Evolutionary conservation across 2,329 filamentous ascomycete species (phyloP), one percentile per base, ranked within the genome.

Genomic region (Blumeria hordei): DNA sequence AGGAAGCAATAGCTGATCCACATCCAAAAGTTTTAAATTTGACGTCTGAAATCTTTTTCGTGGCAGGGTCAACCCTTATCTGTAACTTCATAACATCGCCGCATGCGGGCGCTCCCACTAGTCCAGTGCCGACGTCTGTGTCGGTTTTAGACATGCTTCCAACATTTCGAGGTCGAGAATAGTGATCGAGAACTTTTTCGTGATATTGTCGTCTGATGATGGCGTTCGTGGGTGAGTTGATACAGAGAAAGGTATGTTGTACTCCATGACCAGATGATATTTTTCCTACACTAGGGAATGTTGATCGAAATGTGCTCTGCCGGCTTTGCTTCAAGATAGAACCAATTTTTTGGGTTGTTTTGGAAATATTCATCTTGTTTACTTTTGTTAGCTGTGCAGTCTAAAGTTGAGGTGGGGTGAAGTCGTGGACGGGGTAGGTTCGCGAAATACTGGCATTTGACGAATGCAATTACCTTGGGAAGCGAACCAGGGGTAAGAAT

Each of bases 21-120:
- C 88, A 95, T 54, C 88, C 88, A 66, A 95, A 95, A 0, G 88
- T 95, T 80, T 95, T 95, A 78, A 95, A 95, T 71, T 93, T 92
- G 67, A 94, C 88, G 63, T 95, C 90, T 63, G 81, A 81, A 67
- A 95, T 95, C 62, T 81, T 90, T 68, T 92, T 85, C 64, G 80
- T 86, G 63, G 83, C 75, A 60, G 85, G 85, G 70, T 95, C 88
- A 64, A 95, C 88, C 57, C 86, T 82, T 70, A 94, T 94, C 72
- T 93, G 85, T 36, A 94, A 76, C 70, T 92, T 92, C 84, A 94
- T 93, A 58, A 94, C 87, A 68, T 94, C 87, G 69, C 87, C 87
- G 66, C 85, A 90, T 35, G 87, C 87, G 53, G 87, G 87, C n/a
- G 87, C 86, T 62, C 85, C 80, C 60, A 95, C 88, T 55, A 95